Evolutionary conservation across 2,329 filamentous ascomycete species (phyloP).

Genomic region (Fusarium sterilihyphosum): DNA sequence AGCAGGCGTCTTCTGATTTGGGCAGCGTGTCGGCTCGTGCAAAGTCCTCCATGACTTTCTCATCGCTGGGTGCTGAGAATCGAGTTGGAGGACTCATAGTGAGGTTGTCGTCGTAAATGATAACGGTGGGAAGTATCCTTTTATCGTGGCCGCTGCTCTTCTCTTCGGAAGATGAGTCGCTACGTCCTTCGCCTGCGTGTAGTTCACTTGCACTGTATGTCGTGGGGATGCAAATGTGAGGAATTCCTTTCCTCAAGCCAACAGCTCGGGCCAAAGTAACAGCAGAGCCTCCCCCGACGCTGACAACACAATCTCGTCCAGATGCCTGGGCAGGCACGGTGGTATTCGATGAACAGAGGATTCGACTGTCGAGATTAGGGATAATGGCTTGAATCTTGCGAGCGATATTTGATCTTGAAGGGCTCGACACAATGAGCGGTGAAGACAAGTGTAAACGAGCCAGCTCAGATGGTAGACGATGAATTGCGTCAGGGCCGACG

Average conservation of each 20-base stretch:
- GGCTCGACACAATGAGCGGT: conserved; percentile 52
- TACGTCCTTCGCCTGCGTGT: conserved; percentile 24
- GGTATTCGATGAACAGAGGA: conserved; percentile 48
- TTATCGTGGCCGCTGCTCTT: neutral
- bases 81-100: conserved; percentile 42
- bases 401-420: conserved; percentile 50
- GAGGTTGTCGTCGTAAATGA: conserved; percentile 53
- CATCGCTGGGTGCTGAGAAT: conserved; percentile 44
- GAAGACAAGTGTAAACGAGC: conserved; percentile 44
- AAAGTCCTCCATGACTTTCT: conserved; percentile 29
- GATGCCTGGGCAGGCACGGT: conserved; percentile 34
- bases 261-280: conserved; percentile 68
- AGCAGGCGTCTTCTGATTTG: conserved; percentile 44
- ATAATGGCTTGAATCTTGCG: conserved; percentile 48
- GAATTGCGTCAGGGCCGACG: conserved; percentile 47
- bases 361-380: conserved; percentile 46
- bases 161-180: neutral
- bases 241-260: conserved; percentile 61
- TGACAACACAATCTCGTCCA: conserved; percentile 65
- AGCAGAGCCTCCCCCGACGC: conserved; percentile 70
- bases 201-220: conserved; percentile 70
- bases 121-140: conserved; percentile 43
- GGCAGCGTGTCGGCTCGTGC: conserved; percentile 12
- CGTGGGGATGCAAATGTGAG: conserved; percentile 68
- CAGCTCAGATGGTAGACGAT: conserved; percentile 48